These are phyloP conservation scores for Pythium plurisporium DNA, from an alignment of 352 stramenopile genomes.

Conservation along the genomic window DNA sequence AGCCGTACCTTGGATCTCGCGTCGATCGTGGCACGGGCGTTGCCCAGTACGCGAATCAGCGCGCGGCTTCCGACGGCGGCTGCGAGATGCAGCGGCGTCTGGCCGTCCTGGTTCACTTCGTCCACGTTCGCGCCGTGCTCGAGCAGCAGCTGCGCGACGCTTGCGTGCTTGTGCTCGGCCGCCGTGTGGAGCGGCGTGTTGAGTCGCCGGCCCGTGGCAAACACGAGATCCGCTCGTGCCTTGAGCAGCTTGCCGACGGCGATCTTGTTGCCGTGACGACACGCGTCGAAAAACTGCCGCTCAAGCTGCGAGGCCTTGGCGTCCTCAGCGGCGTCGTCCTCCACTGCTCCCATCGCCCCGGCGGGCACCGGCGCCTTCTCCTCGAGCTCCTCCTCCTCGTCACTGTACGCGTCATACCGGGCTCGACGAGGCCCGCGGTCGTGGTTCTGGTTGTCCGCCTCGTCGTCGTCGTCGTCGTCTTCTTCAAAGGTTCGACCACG, in stretches of 20 bases:
- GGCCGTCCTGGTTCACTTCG: conserved; percentile 21
- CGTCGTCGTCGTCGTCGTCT: background rate
- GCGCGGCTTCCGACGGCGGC: conserved; percentile 10
- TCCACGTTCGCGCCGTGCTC: conserved; percentile 15
- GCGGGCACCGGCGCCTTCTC: conserved; percentile 5
- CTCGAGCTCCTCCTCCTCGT: conserved; percentile 3
- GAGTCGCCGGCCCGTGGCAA: conserved; percentile 6
- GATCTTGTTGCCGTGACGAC: background rate
- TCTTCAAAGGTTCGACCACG: background rate
- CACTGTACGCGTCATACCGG: background rate
- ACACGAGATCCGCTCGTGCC: conserved; percentile 7
- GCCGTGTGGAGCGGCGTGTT: conserved; percentile 18
- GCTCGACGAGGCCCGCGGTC: too few relatives aligned
- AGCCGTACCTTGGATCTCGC: conserved; percentile 11
- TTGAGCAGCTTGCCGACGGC: conserved; percentile 6
- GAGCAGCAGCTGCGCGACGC: conserved; percentile 11
- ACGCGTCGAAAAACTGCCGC: conserved; percentile 12
- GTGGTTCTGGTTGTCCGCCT: background rate
- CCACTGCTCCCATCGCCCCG: background rate
- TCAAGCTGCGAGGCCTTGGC: conserved; percentile 3
- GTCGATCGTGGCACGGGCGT: conserved; percentile 13
- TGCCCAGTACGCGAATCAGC: conserved; percentile 17
- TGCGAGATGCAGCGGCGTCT: conserved; percentile 15
- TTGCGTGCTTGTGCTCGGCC: conserved; percentile 9
- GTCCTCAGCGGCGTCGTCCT: conserved; percentile 1